phyloP scores from a whole-genome alignment of 495 filamentous ascomycete species.

The Astrothelium subdiscretum region DNA sequence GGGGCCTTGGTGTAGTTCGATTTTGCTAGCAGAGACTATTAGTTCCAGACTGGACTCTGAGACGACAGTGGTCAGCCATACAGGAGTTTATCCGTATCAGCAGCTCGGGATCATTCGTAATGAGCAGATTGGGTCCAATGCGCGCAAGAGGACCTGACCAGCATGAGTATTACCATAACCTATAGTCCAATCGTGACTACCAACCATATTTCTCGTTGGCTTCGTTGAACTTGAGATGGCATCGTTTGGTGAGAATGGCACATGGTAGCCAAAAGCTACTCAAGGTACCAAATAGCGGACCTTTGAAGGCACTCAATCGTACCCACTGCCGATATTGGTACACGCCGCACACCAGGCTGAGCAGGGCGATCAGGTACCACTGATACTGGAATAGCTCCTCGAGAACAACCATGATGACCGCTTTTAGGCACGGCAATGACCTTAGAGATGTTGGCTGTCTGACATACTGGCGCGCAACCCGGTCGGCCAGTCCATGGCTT shows the following conservation, averaged over 20 bases:
- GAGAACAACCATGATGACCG: neutral
- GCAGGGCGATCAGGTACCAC: neutral
- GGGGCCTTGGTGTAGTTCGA: constrained; percentile 14
- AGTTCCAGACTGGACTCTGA: neutral
- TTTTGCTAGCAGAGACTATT: neutral
- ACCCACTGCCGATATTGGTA: neutral
- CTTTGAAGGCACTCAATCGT: neutral
- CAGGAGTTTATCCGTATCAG: constrained; percentile 19
- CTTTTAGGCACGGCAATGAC: too few species aligned
- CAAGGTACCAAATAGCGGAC: neutral
- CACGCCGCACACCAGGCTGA: neutral
- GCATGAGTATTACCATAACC: neutral
- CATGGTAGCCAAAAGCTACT: neutral
- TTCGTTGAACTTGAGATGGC: neutral
- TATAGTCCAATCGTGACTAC: neutral
- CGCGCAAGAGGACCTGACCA: constrained; percentile 14
- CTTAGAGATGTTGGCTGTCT: neutral
- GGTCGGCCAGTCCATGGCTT: neutral
- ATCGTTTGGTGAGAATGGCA: neutral
- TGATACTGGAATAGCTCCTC: neutral
- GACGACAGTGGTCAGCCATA: neutral
- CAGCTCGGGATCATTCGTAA: constrained; percentile 23
- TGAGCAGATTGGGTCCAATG: constrained; percentile 21
- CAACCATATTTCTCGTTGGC: neutral
- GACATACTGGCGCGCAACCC: neutral